Percentiles rank a stretch among this genome's conserved stretches.
Conservation (phyloP, 345 rosid species). For the Combretum micranthum region DNA sequence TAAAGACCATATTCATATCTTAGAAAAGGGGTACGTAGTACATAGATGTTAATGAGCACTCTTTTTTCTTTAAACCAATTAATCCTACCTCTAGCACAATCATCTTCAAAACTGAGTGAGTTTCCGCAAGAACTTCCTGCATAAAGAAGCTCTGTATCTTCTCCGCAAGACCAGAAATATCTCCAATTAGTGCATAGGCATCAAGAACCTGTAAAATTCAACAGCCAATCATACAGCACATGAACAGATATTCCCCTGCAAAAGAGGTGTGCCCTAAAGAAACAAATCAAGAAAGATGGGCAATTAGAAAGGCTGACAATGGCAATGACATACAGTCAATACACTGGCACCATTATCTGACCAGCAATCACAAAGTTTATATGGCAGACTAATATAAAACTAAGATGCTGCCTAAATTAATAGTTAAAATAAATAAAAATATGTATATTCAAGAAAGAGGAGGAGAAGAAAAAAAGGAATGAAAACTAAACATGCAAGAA, state of each 20-base stretch:
- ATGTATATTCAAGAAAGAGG: no score
- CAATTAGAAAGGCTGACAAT: no score
- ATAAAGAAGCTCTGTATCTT: conserved; percentile 95
- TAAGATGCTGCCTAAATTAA: no score
- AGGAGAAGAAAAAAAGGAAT: no score
- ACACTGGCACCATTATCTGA: no score
- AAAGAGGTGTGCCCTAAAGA: neutral
- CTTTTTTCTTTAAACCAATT: neutral
- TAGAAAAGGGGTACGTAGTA: neutral
- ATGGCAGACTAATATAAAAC: no score
- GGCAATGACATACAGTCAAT: no score
- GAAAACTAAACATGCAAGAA: no score
- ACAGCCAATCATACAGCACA: conserved; percentile 11
- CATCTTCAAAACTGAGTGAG: conserved; percentile 69
- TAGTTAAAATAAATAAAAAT: no score
- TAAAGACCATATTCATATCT: no score
- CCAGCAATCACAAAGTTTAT: no score
- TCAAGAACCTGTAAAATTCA: conserved; percentile 69
- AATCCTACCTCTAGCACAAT: conserved; percentile 68
- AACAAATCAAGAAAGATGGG: no score
- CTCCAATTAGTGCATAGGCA: conserved; percentile 97
- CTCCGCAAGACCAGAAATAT: conserved; percentile 94
- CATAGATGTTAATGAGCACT: conserved; percentile 2
- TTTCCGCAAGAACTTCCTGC: conserved; percentile 97
- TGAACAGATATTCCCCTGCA: neutral